Evolutionary conservation across 345 rosid genomes (phyloP), one percentile per base, ranked within the genome.

Genomic region (Eucalyptus coolabah): DNA sequence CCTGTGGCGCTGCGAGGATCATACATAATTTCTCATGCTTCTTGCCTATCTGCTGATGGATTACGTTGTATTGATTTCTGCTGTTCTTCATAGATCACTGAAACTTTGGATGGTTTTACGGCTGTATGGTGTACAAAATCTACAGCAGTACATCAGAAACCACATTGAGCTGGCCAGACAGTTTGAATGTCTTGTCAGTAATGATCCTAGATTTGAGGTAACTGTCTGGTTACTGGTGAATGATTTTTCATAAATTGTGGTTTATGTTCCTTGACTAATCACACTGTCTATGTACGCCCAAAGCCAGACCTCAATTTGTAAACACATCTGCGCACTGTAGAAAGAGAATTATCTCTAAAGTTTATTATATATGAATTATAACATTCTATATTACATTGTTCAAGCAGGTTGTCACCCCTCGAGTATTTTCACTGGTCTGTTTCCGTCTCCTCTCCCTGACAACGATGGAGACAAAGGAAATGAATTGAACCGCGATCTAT

Each of bases 51-150:
- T 9, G 45, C 44, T 72, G 2, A 72, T 37, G 45, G 82, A 72
- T 72, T 37, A 37, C 24, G 14, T 72, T 12, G 26, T 34, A 19
- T 18, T 72, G 44, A 34, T 37, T 72, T 72, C 44, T 72, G 26
- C 51, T 88, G 15, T 44, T 67, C 83, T 60, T 65, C 44, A 72
- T 91, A 97, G 99, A 90, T 97, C 99, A 88, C 90, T 97, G 94
- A 97, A 97, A 91, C 91, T 96, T 87, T 96, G 99, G 99, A 95
- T 96, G 98, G 98, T 97, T 42, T 92, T 97, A 90, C 91, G 98
- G 65, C 92, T 97, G 44, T 96, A 97, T 91, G 99, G 99, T 91
- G 32, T 94, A 88, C 95, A 95, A 91, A 93, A 92, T 53, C 95
- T 96, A 77, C 98, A 92, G 92, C 67, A 90, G 89, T 96, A 95